These are phyloP conservation scores for Leccinum variicolor DNA, from an alignment of 768 basidiomycete genomes.

Conservation along the genomic window DNA sequence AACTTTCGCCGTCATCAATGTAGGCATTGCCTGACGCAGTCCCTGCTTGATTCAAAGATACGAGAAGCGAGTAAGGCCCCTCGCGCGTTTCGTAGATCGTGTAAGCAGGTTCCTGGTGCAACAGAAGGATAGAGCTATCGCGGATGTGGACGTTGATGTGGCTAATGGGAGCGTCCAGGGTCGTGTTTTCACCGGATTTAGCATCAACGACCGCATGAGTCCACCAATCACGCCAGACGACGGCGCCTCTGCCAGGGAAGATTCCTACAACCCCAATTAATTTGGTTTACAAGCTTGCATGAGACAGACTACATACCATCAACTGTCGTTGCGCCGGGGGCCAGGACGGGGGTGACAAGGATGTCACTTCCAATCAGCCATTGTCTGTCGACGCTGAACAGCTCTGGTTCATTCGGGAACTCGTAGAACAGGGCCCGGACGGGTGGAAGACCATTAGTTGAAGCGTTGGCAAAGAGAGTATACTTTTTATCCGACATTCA, in stretches of 20 bases:
- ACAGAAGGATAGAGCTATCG: constrained; percentile 60
- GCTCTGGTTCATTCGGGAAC: constrained; percentile 67
- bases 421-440: constrained; percentile 76
- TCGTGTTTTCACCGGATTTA: constrained; percentile 40
- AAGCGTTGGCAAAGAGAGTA: constrained; percentile 34
- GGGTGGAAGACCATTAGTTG: constrained; percentile 61
- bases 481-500: constrained; percentile 44
- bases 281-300: neutral
- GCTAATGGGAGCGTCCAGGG: constrained; percentile 65
- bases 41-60: constrained; percentile 48
- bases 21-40: constrained; percentile 59
- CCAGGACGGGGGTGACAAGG: constrained; percentile 73
- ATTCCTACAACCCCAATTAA: constrained; percentile 39
- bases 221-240: constrained; percentile 73
- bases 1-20: constrained; percentile 68
- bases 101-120: constrained; percentile 62
- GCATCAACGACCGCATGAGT: constrained; percentile 55
- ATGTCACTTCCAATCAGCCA: constrained; percentile 71
- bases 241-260: constrained; percentile 58
- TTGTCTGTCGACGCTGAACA: constrained; percentile 61
- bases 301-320: constrained; percentile 41
- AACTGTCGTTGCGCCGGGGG: constrained; percentile 65
- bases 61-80: constrained; percentile 60
- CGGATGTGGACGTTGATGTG: constrained; percentile 78
- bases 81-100: constrained; percentile 64